These are phyloP conservation scores for Penicillium cinerascens DNA, from an alignment of 495 filamentous ascomycete genomes.

Conservation along the genomic window DNA sequence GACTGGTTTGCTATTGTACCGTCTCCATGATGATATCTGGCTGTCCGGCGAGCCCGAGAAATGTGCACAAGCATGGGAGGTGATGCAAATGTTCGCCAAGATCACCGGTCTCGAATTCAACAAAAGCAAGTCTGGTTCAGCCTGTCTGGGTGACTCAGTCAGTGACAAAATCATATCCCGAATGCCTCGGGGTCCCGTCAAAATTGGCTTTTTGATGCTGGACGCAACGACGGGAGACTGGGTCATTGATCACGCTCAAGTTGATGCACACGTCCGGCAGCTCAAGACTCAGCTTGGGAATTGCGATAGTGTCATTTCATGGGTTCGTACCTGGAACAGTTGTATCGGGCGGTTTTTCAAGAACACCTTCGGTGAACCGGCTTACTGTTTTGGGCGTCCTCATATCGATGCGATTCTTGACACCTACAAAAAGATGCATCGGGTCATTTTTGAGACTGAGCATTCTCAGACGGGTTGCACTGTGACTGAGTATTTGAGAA, in stretches of 20 bases:
- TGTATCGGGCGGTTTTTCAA: constrained; percentile 57
- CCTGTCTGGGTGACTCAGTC: constrained; percentile 29
- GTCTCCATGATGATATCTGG: constrained; percentile 61
- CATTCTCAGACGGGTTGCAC: constrained; percentile 25
- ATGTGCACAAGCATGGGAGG: constrained; percentile 51
- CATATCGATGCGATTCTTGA: constrained; percentile 56
- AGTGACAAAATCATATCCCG: constrained; percentile 1
- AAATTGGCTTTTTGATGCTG: constrained; percentile 25
- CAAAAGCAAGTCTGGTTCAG: constrained; percentile 49
- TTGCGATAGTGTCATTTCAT: constrained; percentile 49
- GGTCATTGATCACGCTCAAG: constrained; percentile 50
- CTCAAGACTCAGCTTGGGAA: constrained; percentile 49
- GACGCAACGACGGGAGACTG: constrained; percentile 14
- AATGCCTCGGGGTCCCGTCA: constrained; percentile 20
- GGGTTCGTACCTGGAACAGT: constrained; percentile 60
- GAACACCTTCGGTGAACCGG: constrained; percentile 55
- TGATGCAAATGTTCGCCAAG: constrained; percentile 44
- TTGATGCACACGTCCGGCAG: constrained; percentile 52
- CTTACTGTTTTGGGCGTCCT: constrained; percentile 53
- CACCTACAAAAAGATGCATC: constrained; percentile 52
- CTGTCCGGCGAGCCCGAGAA: constrained; percentile 47
- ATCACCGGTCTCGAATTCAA: constrained; percentile 52
- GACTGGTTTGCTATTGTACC: constrained; percentile 48
- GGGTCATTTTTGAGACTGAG: constrained; percentile 37
- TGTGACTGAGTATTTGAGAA: constrained; percentile 50